phyloP scores from a whole-genome alignment of 495 filamentous ascomycete species.

The Penicillium parvum region DNA sequence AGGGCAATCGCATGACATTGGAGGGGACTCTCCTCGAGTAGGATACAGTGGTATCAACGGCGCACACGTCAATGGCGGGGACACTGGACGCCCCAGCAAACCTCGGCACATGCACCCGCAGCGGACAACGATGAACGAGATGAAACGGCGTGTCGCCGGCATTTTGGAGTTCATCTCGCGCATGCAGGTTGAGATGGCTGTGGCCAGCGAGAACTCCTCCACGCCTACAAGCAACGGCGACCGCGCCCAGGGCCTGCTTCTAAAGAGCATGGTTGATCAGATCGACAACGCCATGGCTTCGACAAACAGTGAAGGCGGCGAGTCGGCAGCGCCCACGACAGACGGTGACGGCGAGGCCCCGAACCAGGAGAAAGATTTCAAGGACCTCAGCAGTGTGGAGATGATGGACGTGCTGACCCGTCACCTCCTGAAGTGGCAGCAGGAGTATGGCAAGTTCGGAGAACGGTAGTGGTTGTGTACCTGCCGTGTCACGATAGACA shows the following conservation, averaged over 20 bases:
- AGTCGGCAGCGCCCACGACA: slow-evolving; percentile 27
- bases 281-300: slow-evolving; percentile 30
- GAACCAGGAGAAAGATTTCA: slow-evolving; percentile 52
- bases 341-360: slow-evolving; percentile 28
- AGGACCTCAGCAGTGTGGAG: slow-evolving; percentile 63
- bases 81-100: slow-evolving; percentile 55
- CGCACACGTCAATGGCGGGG: slow-evolving; percentile 38
- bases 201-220: slow-evolving; percentile 34
- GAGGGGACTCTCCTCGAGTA: slow-evolving; percentile 38
- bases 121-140: slow-evolving; percentile 79
- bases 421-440: slow-evolving; percentile 74
- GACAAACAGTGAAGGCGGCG: slow-evolving; percentile 24
- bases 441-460: slow-evolving; percentile 52
- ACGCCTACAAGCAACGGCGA: slow-evolving; percentile 37
- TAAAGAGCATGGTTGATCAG: slow-evolving; percentile 35
- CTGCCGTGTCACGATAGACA: slow-evolving; percentile 14
- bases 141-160: slow-evolving; percentile 76
- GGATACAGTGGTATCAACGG: slow-evolving; percentile 31
- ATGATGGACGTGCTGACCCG: slow-evolving; percentile 81
- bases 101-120: slow-evolving; percentile 50
- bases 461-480: slow-evolving; percentile 38
- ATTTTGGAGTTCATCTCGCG: slow-evolving; percentile 89
- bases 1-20: slow-evolving; percentile 61
- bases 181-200: slow-evolving; percentile 86
- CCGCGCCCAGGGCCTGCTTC: slow-evolving; percentile 31